These are phyloP conservation scores for Forsythia viridissima DNA, from an alignment of 257 asterid species.

Conservation along the genomic window DNA sequence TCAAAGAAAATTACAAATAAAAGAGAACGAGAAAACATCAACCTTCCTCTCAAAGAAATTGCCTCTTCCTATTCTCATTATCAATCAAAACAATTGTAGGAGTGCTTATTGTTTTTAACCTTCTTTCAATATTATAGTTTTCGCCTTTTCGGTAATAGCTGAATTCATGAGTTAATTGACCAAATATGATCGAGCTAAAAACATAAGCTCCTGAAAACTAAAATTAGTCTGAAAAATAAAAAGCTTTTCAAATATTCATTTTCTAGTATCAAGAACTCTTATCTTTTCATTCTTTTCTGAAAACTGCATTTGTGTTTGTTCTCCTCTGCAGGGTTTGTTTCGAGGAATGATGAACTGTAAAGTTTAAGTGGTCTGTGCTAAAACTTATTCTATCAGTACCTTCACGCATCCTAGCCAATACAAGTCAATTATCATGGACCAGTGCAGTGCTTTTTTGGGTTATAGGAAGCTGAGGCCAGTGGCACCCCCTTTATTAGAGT, in stretches of 20 bases:
- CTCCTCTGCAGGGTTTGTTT: slow-evolving; percentile 44
- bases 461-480: background rate
- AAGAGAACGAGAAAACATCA: background rate
- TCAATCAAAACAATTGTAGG: background rate
- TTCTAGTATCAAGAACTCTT: background rate
- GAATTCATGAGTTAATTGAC: background rate
- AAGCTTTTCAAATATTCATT: slow-evolving; percentile 1
- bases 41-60: background rate
- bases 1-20: background rate
- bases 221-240: background rate
- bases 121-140: background rate
- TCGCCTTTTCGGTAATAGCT: background rate
- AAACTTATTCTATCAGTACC: slow-evolving; percentile 12
- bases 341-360: slow-evolving; percentile 68
- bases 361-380: slow-evolving; percentile 14
- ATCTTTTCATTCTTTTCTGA: background rate
- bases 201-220: background rate
- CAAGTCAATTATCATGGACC: slow-evolving; percentile 13
- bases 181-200: background rate
- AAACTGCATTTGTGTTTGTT: slow-evolving; percentile 15
- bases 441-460: slow-evolving; percentile 9
- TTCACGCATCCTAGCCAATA: background rate
- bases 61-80: background rate
- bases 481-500: slow-evolving; percentile 12
- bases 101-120: background rate